phyloP scores from a whole-genome alignment of 2,329 filamentous ascomycete genomes.

The Fusarium piperis region DNA sequence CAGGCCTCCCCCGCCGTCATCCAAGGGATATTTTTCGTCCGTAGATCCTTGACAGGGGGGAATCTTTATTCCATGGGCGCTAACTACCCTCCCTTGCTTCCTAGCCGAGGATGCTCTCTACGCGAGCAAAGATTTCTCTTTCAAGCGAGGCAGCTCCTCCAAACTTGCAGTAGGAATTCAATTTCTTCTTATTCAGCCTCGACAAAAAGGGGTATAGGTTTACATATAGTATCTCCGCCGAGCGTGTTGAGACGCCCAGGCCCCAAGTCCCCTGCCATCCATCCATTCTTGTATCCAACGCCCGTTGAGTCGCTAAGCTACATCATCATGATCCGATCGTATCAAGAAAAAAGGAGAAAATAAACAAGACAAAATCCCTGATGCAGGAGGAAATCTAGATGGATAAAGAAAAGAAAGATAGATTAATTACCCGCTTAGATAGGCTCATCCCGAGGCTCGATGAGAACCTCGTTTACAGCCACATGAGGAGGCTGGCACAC shows the following conservation, averaged over 20 bases:
- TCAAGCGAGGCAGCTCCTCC: not conserved
- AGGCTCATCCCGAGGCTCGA: constrained; percentile 80
- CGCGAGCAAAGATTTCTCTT: not conserved
- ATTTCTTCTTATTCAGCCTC: not conserved
- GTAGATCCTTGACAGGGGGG: not conserved
- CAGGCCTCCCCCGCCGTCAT: constrained; percentile 12
- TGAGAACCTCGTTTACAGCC: constrained; percentile 81
- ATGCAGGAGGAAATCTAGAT: constrained; percentile 28
- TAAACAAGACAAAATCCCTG: constrained; percentile 9
- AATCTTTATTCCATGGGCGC: not conserved
- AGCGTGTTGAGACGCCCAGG: constrained; percentile 36
- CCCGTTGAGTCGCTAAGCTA: constrained; percentile 33
- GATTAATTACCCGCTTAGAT: constrained; percentile 56
- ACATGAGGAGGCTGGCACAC: constrained; percentile 79
- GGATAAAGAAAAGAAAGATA: not conserved
- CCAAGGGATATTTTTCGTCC: constrained; percentile 9
- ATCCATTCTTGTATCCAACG: constrained; percentile 15
- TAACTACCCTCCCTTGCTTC: not conserved
- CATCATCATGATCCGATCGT: constrained; percentile 30
- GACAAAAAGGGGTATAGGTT: constrained; percentile 5
- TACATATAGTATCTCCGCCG: constrained; percentile 14
- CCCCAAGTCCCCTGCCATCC: constrained; percentile 13
- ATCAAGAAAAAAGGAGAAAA: constrained; percentile 8
- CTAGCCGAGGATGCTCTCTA: not conserved
- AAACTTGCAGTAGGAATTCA: not conserved